Conservation (phyloP, 2,329 filamentous ascomycete genomes). For the Phialocephala subalpina region DNA sequence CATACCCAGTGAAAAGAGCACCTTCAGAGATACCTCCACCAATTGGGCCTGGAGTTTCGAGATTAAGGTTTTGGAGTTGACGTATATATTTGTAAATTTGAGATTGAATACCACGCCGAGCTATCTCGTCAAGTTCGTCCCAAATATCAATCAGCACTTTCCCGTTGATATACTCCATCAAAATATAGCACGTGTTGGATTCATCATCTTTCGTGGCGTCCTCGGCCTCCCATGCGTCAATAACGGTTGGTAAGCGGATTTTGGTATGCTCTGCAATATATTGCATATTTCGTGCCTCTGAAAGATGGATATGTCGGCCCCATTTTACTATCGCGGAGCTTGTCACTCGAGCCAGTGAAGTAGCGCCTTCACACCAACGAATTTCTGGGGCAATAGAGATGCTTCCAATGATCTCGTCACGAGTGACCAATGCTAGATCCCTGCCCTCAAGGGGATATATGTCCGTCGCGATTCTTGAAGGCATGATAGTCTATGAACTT, state of each 20-base stretch:
- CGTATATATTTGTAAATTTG: conserved; percentile 21
- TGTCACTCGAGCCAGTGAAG: conserved; percentile 22
- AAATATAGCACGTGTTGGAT: conserved; percentile 26
- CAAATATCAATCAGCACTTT: conserved; percentile 25
- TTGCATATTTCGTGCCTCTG: conserved; percentile 26
- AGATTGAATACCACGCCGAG: conserved; percentile 13
- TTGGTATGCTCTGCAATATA: conserved; percentile 22
- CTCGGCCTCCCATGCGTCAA: conserved; percentile 28
- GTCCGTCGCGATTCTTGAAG: background rate
- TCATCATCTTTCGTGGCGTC: conserved; percentile 24
- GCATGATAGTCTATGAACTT: background rate
- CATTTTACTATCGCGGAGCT: conserved; percentile 27
- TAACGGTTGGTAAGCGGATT: conserved; percentile 25
- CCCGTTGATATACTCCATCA: conserved; percentile 27
- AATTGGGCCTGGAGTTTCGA: conserved; percentile 24
- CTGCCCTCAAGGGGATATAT: conserved; percentile 3
- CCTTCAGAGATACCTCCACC: conserved; percentile 26
- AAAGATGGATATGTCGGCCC: conserved; percentile 23
- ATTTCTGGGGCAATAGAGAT: background rate
- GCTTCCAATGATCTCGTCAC: background rate
- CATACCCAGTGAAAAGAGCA: conserved; percentile 25
- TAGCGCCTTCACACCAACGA: background rate
- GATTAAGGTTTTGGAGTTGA: conserved; percentile 20
- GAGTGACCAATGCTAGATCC: conserved; percentile 4
- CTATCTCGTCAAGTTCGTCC: conserved; percentile 18